Evolutionary conservation across 768 basidiomycete species (phyloP).

Genomic region (Leccinum subgranulosum): DNA sequence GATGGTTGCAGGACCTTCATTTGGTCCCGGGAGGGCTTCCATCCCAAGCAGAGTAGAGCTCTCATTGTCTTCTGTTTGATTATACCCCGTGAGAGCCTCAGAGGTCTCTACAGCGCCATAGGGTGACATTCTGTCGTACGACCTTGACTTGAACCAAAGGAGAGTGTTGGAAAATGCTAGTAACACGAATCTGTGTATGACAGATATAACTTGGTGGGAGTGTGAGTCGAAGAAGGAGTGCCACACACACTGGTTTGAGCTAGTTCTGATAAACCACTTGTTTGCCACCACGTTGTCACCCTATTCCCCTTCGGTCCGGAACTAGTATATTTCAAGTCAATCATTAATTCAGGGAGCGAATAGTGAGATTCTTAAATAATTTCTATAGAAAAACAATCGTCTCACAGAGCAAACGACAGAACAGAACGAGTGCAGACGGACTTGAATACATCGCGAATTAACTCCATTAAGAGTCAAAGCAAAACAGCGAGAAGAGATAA

Average conservation of each 20-base stretch:
- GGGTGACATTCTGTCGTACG: conserved; percentile 63
- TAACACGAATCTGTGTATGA: background rate
- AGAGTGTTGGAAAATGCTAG: background rate
- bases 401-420: conserved; percentile 3
- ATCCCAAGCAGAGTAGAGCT: conserved; percentile 56
- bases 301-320: background rate
- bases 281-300: background rate
- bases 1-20: conserved; percentile 68
- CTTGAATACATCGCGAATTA: conserved; percentile 15
- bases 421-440: conserved; percentile 9
- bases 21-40: conserved; percentile 26
- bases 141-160: conserved; percentile 10
- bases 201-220: background rate
- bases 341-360: too few species aligned
- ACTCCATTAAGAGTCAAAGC: conserved; percentile 14
- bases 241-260: background rate
- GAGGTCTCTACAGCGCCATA: conserved; percentile 56
- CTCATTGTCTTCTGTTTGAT: conserved; percentile 39
- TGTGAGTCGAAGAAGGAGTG: background rate
- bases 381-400: background rate
- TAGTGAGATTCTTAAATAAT: background rate
- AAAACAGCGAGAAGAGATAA: background rate
- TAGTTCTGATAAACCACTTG: background rate
- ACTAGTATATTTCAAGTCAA: background rate
- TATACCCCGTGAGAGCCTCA: conserved; percentile 9